Base-by-base conservation (phyloP, 495 filamentous ascomycete genomes). In the Penicillium canariense region DNA sequence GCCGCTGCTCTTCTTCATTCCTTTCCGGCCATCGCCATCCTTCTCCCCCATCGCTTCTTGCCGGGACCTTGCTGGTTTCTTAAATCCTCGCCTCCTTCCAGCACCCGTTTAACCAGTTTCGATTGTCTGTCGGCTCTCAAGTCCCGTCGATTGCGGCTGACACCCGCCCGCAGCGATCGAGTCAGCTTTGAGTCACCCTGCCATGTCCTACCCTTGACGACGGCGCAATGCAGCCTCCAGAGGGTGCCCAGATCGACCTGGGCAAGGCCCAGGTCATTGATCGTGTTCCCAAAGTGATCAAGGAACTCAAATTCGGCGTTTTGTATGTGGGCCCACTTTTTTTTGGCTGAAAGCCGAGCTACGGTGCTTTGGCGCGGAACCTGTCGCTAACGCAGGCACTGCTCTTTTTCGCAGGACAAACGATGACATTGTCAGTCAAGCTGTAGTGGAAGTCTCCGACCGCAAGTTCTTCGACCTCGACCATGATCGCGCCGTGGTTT, bases 361-460 rank as follows among this genome's bases (percentile, higher is more conserved):
- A 22, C 8, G 40, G 18, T 27, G 27, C 30, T 57, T 48, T 49
- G 47, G 47, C 48, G 59, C 47, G 23, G 22, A 48, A 53, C 26
- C 40, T 46, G 46, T 62, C 50, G 54, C 69, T 71, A 65, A 71
- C 34, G 14, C 17, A 34, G 36, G 18, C 47, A 48, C 47, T 50
- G 68, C 14, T 52, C 38, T 25, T 39, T 35, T 23, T 15, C 47
- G 10, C 52, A 91, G 88, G 63, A 95, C 91, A 15, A 88, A 86
- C 55, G 87, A 96, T 67, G 91, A 97, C 62, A 96, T 97, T 55
- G 87, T 95, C 49, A 91, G 89, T 61, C 95, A 98, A 72, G 88
- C 85, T 59, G 90, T 96, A 25, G 79, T 97, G 51, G 91, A 96
- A 70, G 88, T 98, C 40, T 91, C 88, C 8, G 90, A 96, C 67